Base-by-base conservation (phyloP, 108 stramenopile genomes). In the Nannochloropsis gaditana region DNA sequence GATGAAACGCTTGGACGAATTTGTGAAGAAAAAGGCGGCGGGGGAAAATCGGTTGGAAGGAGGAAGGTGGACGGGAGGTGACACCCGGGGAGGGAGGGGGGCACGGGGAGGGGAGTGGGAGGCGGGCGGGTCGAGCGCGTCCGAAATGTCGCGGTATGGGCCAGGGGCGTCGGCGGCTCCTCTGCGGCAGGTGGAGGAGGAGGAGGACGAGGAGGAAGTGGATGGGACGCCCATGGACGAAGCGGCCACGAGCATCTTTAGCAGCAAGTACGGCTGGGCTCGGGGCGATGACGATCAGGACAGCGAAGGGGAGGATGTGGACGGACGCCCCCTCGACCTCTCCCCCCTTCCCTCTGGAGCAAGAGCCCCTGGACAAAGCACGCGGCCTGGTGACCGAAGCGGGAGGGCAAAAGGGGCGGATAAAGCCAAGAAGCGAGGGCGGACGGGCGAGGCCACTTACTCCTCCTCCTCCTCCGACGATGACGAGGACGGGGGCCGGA, bases 1-100 rank as follows among this genome's bases (percentile, higher is more conserved):
- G 45, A 84, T 88, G 44, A 88, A 85, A 44, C 79, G 82, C 79
- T 81, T 88, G 19, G 84, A 88, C 83, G 82, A 82, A 82, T 88
- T 83, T 42, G 73, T 84, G 79, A 88, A 88, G 45, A 42, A 42
- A 15, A 85, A 83, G 83, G 85, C 88, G 5, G 82, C 84, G 43
- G 81, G 82, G 1, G 47, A 42, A 11, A 44, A 11, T 80, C 11
- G 85, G 84, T 9, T 17, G 41, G 45, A 73, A 59, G 42, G 84
- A 73, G 44, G 84, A 41, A 44, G 42, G 9, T 42, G 82, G 59
- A 11, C 44, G 79, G 2, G 17, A 17, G 11, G 59, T 17, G 59
- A 73, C 11, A 19, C 79, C n/a, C 21, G 79, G 19, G 43, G 79
- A n/a, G 17, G 84, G 31, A 41, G 84, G 84, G 73, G 79, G 79